These are phyloP conservation scores for Trichoderma atrobrunneum DNA, from an alignment of 2,329 filamentous ascomycete species.

Conservation along the genomic window DNA sequence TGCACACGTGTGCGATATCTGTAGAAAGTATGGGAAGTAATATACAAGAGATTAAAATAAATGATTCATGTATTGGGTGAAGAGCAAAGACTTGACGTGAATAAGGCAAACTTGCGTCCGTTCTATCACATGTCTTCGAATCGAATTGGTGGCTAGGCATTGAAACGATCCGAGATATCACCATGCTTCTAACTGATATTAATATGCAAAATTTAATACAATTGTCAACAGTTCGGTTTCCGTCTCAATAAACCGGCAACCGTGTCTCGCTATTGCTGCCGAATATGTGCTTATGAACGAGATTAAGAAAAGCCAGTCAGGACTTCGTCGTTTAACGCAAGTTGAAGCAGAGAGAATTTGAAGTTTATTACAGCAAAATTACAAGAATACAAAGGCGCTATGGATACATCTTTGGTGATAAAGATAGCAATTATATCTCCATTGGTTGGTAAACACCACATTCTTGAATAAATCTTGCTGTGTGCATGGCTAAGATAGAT, in stretches of 20 bases:
- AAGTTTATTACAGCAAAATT: background rate
- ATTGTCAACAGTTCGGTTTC: background rate
- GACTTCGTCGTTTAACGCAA: background rate
- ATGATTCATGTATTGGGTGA: background rate
- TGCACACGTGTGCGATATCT: background rate
- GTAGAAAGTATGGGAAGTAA: background rate
- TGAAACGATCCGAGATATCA: background rate
- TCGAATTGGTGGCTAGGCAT: background rate
- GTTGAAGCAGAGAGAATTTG: background rate
- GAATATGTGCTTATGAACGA: background rate
- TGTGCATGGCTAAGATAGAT: background rate
- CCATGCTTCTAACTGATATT: background rate
- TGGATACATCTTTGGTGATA: background rate
- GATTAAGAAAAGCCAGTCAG: background rate
- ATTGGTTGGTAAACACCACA: background rate
- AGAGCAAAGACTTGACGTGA: background rate
- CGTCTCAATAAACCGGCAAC: background rate
- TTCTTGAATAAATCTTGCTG: background rate
- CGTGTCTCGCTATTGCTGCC: background rate
- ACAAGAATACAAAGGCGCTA: fast-evolving
- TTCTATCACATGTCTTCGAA: too few species aligned
- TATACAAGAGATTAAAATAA: background rate
- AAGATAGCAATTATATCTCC: background rate
- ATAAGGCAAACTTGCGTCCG: background rate
- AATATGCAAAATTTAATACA: background rate